phyloP scores from a whole-genome alignment of 441 rosid genomes.

The Eugenia klotzschiana region DNA sequence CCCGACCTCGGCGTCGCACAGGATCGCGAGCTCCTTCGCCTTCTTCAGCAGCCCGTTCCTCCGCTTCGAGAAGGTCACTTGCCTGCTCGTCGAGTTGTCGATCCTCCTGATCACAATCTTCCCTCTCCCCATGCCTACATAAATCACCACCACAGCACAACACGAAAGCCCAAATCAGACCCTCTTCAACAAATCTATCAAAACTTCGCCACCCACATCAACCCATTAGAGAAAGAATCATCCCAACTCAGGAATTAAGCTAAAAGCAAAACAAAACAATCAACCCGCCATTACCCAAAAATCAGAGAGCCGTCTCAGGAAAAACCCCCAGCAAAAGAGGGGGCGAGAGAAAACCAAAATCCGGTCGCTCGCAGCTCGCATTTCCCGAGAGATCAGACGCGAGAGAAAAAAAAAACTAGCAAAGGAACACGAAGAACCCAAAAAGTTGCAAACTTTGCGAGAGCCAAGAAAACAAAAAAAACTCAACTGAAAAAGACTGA shows the following conservation, averaged over 20 bases:
- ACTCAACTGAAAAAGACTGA: no score
- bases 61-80: constrained; percentile 14
- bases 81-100: constrained; percentile 13
- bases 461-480: neutral
- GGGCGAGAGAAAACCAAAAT: neutral
- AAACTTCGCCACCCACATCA: neutral
- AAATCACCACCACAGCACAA: neutral
- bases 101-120: constrained; percentile 12
- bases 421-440: neutral
- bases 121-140: constrained; percentile 9
- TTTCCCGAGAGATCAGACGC: neutral
- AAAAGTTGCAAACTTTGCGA: neutral
- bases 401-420: neutral
- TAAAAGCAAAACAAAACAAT: neutral
- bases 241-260: neutral
- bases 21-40: constrained; percentile 12
- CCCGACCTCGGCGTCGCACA: constrained; percentile 11
- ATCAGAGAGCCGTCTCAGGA: neutral
- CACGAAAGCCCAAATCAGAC: neutral
- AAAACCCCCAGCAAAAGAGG: neutral
- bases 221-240: neutral
- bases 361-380: neutral
- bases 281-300: neutral
- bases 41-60: constrained; percentile 10
- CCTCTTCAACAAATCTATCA: neutral